Base-by-base conservation (phyloP, 2,329 filamentous ascomycete species). In the Albifimbria verrucaria region DNA sequence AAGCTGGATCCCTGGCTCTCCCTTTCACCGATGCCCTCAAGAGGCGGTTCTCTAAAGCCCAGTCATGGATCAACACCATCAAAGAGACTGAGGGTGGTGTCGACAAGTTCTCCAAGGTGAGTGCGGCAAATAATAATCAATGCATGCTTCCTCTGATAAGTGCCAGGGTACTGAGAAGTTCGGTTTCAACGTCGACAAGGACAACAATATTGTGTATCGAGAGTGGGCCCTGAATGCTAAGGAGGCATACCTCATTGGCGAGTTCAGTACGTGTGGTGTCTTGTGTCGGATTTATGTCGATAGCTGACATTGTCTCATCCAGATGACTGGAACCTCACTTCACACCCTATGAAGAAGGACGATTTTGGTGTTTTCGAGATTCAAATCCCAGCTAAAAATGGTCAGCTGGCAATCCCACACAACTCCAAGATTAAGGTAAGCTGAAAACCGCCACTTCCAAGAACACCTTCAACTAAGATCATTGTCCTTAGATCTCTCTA, bases 181-280 rank as follows among this genome's bases (percentile, higher is more conserved):
- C 66, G 94, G 94, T 52, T 84, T 99, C 72, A 91, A 90, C 61
- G 86, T 94, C 55, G 81, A 87, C 66, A 77, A 83, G 51, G 86
- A 96, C 64, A 90, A 90, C 69, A 92, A 92, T 70, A 91, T 99
- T 60, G 78, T 81, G 53, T 99, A 99, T 72, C 83, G 91, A 62
- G 94, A 99, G 80, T 99, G 94, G 94, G 94, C 94, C 1, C 92
- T 94, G 23, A 95, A 92, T 76, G 93, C 92, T 51, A 78, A 84
- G 41, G 80, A 89, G 65, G 94, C 94, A 48, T 92, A 86, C 68
- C 81, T 99, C 50, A 88, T 96, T 62, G 94, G 94, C 56, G 94
- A 97, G 62, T 99, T 97, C 79, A 99, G 89, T 92, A 77, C 61
- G 86, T 68, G 22, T 7, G 5, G 36, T 22, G 4, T 20, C 6